These are phyloP conservation scores for Penicillium sp. DNA, from an alignment of 2,329 filamentous ascomycete genomes.

Conservation along the genomic window DNA sequence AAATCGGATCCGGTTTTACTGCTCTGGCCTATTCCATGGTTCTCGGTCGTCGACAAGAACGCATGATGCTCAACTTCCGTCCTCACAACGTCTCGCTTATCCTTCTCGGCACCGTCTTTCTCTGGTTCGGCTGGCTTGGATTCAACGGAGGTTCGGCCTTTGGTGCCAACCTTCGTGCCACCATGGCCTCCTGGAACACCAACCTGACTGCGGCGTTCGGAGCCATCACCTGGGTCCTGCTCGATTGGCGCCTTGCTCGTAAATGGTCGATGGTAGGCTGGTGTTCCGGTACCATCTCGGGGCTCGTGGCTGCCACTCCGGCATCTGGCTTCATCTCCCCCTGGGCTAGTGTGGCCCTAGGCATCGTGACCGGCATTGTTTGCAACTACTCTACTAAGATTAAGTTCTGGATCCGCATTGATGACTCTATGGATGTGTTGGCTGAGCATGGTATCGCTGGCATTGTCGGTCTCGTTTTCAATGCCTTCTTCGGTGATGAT, in stretches of 20 bases:
- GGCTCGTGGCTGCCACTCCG: conserved; percentile 83
- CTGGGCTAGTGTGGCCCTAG: conserved; percentile 63
- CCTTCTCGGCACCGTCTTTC: conserved; percentile 88
- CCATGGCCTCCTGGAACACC: conserved; percentile 98
- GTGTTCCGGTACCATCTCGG: conserved; percentile 86
- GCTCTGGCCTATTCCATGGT: conserved; percentile 95
- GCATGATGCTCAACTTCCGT: conserved; percentile 99
- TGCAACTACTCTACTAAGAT: conserved; percentile 87
- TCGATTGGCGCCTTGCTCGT: conserved; percentile 89
- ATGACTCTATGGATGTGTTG: conserved; percentile 88
- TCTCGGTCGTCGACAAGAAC: conserved; percentile 92
- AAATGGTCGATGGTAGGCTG: conserved; percentile 96
- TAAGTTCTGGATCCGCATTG: conserved; percentile 74
- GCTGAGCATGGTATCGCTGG: conserved; percentile 85
- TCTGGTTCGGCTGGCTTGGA: conserved; percentile 98
- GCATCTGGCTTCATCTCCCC: conserved; percentile 75
- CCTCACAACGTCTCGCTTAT: conserved; percentile 98
- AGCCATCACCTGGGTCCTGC: conserved; percentile 88
- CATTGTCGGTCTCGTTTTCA: conserved; percentile 76
- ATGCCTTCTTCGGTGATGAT: conserved; percentile 72
- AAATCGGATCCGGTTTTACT: conserved; percentile 91
- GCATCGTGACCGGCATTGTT: conserved; percentile 63
- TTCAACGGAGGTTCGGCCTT: conserved; percentile 98
- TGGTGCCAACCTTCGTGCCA: conserved; percentile 88
- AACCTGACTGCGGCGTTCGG: conserved; percentile 91